Conservation (phyloP, 2,329 filamentous ascomycete genomes). For the Phyllosticta citriasiana region DNA sequence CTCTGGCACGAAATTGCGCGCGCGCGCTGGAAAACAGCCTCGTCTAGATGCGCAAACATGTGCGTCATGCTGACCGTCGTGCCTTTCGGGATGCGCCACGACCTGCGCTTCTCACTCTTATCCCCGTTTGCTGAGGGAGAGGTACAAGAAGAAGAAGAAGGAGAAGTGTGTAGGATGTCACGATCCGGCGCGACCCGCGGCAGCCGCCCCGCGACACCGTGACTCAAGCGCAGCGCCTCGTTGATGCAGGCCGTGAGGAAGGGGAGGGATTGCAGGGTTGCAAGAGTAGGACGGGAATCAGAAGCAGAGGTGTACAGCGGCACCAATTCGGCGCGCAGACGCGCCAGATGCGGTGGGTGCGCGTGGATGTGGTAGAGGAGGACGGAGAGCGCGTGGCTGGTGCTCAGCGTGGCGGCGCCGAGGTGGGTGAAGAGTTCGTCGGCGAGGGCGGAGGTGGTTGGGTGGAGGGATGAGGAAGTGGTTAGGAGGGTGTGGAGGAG, state of each 20-base stretch:
- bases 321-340: slow-evolving; percentile 20
- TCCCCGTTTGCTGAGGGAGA: too few species aligned
- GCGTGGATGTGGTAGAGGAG: slow-evolving; percentile 23
- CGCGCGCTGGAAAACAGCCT: slow-evolving; percentile 16
- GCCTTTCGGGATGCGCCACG: slow-evolving; percentile 16
- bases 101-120: slow-evolving; percentile 5
- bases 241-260: slow-evolving; percentile 24
- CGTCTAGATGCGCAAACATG: slow-evolving; percentile 18
- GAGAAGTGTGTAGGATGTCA: slow-evolving; percentile 1
- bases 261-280: slow-evolving; percentile 16
- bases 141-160: too few species aligned
- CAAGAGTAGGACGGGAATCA: slow-evolving; percentile 7
- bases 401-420: slow-evolving; percentile 31
- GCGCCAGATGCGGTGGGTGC: slow-evolving; percentile 13
- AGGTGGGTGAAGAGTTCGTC: slow-evolving; percentile 31
- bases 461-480: slow-evolving; percentile 11
- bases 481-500: not conserved
- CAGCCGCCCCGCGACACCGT: slow-evolving; percentile 19
- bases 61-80: slow-evolving; percentile 21
- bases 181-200: slow-evolving; percentile 16
- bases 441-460: slow-evolving; percentile 18
- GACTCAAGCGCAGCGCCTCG: slow-evolving; percentile 24
- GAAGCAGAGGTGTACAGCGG: not conserved
- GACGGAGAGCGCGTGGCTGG: slow-evolving; percentile 24
- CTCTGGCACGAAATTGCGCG: slow-evolving; percentile 17